These are phyloP conservation scores for Suhomyces anneliseae DNA, from an alignment of 1,139 yeast species.

Conservation along the genomic window DNA sequence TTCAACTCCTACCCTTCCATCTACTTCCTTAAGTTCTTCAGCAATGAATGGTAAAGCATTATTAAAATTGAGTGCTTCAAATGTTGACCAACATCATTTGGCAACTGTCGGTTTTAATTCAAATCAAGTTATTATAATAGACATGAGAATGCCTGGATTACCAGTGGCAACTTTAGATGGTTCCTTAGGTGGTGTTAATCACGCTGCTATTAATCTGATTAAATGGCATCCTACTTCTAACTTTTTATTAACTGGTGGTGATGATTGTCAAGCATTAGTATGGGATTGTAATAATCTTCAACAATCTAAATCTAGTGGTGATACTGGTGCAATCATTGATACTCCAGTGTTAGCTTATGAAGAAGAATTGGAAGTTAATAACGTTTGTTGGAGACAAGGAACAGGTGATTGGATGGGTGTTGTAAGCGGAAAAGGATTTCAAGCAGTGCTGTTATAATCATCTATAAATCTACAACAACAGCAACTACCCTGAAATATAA, in stretches of 20 bases:
- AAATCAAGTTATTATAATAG: conserved; percentile 66
- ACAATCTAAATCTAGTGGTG: conserved; percentile 9
- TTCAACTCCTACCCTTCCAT: conserved; percentile 10
- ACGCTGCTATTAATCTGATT: conserved; percentile 65
- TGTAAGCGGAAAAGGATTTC: conserved; percentile 78
- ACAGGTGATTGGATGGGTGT: conserved; percentile 80
- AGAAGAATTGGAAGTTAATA: conserved; percentile 70
- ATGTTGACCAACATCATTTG: conserved; percentile 71
- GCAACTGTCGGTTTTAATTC: conserved; percentile 81
- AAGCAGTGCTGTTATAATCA: conserved; percentile 51
- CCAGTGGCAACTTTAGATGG: conserved; percentile 72
- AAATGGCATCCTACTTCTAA: conserved; percentile 83
- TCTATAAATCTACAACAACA: too few relatives aligned
- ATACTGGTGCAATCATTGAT: conserved; percentile 26
- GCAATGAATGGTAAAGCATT: conserved; percentile 55
- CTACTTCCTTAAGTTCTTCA: conserved; percentile 3
- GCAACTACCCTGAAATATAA: too few relatives aligned
- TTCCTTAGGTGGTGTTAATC: conserved; percentile 51
- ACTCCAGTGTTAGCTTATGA: conserved; percentile 56
- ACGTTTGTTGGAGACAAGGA: conserved; percentile 67
- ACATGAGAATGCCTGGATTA: conserved; percentile 84
- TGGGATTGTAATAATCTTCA: conserved; percentile 65
- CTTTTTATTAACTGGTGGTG: conserved; percentile 72
- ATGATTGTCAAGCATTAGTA: conserved; percentile 84
- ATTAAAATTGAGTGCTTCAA: conserved; percentile 73